Evolutionary conservation across 495 filamentous ascomycete genomes (phyloP).

Genomic region (Penicillium flavigenum): DNA sequence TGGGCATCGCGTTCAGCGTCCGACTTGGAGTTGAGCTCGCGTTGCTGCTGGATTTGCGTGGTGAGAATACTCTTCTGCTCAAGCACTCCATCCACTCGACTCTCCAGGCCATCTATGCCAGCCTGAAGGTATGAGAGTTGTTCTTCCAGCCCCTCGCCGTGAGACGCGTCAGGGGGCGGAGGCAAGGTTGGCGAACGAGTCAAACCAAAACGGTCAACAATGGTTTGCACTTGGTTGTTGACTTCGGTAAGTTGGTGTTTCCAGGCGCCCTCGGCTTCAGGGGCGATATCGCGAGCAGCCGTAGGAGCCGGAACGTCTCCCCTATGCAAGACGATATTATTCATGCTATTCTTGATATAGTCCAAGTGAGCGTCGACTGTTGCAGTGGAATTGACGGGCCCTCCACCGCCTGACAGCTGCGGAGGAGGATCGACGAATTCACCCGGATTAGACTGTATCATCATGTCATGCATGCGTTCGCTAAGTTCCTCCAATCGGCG

Average conservation of each 20-base stretch:
- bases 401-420: conserved; percentile 24
- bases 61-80: conserved; percentile 84
- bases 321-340: conserved; percentile 29
- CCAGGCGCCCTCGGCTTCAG: conserved; percentile 33
- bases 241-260: conserved; percentile 50
- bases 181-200: conserved; percentile 46
- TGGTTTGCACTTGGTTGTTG: conserved; percentile 50
- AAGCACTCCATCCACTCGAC: conserved; percentile 53
- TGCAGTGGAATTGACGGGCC: conserved; percentile 26
- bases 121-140: conserved; percentile 57
- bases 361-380: conserved; percentile 48
- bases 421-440: conserved; percentile 36
- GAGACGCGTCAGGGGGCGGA: conserved; percentile 47
- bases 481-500: conserved; percentile 72
- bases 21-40: conserved; percentile 74
- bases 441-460: conserved; percentile 59
- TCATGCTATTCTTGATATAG: conserved; percentile 51
- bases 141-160: conserved; percentile 43
- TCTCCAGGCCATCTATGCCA: conserved; percentile 75
- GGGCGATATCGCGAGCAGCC: background rate
- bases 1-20: conserved; percentile 57
- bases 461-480: conserved; percentile 62
- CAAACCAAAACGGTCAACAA: conserved; percentile 49
- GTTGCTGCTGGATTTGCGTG: conserved; percentile 88
- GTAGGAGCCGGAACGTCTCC: conserved; percentile 6